These are phyloP conservation scores for Acacia confusa DNA, from an alignment of 306 rosid genomes.

Conservation along the genomic window DNA sequence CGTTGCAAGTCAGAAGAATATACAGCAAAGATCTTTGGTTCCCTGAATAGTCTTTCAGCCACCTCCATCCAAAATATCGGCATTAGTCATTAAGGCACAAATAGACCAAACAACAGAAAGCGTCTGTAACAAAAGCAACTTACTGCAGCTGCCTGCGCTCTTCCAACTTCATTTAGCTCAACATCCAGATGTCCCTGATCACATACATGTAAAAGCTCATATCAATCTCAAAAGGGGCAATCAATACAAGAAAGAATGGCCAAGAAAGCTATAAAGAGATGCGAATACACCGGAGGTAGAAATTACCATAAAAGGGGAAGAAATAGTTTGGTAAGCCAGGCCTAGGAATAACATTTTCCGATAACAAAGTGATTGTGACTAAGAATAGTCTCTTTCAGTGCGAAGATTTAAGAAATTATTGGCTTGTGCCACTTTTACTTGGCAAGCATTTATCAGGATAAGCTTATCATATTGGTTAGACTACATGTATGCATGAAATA, in stretches of 20 bases:
- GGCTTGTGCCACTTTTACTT: slow-evolving; percentile 6
- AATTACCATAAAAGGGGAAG: not conserved
- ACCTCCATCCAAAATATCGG: slow-evolving; percentile 52
- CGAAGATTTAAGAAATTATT: not conserved
- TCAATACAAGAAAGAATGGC: slow-evolving; percentile 13
- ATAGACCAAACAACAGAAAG: not conserved
- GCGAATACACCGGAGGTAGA: not conserved
- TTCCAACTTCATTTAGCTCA: slow-evolving; percentile 85
- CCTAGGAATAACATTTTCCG: not conserved
- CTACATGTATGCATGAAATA: not conserved
- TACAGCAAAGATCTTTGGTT: slow-evolving; percentile 58
- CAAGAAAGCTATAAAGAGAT: not conserved
- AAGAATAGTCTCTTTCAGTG: not conserved
- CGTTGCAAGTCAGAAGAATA: slow-evolving; percentile 91
- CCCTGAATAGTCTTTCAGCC: slow-evolving; percentile 76
- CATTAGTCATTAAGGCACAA: slow-evolving; percentile 23
- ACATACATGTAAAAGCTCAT: slow-evolving; percentile 23
- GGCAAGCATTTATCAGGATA: not conserved
- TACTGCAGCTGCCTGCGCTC: slow-evolving; percentile 84
- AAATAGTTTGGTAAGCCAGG: slow-evolving; percentile 5
- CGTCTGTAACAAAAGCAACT: slow-evolving; percentile 35
- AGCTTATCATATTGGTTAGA: not conserved
- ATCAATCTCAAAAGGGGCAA: slow-evolving; percentile 5
- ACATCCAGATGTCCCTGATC: slow-evolving; percentile 87
- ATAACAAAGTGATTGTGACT: not conserved